These are phyloP conservation scores for Craterostigma plantagineum DNA, from an alignment of 257 asterid genomes.

Conservation along the genomic window DNA sequence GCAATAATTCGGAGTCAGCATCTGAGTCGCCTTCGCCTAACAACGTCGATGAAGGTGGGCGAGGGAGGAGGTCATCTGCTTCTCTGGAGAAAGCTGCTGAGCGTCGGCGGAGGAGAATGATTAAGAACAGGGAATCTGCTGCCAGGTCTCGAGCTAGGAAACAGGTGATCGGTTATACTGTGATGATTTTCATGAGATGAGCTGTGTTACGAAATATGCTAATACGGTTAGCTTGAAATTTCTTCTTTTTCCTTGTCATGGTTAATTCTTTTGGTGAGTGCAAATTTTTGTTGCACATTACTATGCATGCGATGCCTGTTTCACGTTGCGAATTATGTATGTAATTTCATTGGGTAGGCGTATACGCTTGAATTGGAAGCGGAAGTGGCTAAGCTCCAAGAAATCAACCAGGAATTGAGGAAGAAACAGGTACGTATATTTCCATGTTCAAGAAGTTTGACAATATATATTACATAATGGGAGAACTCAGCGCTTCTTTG, in stretches of 20 bases:
- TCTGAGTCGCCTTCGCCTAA: conserved; percentile 35
- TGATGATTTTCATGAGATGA: no score
- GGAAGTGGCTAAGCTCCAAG: conserved; percentile 69
- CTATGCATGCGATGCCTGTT: no score
- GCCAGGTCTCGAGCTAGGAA: conserved; percentile 66
- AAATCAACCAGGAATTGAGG: conserved; percentile 53
- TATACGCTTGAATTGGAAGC: conserved; percentile 86
- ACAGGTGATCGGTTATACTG: conserved; percentile 44
- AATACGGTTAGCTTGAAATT: no score
- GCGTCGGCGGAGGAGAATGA: conserved; percentile 47
- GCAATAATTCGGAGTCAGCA: conserved; percentile 20
- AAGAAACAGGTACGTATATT: conserved; percentile 46
- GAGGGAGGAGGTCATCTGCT: conserved; percentile 13
- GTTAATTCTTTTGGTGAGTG: no score
- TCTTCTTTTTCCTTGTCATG: no score
- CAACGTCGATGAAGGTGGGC: conserved; percentile 20
- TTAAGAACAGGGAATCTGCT: conserved; percentile 47
- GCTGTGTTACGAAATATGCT: no score
- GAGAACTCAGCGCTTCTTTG: conserved; percentile 7
- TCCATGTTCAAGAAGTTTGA: conserved; percentile 7
- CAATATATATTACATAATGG: conserved; percentile 1
- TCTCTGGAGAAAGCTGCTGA: conserved; percentile 44
- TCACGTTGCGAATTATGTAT: neutral
- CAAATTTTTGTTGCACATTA: no score
- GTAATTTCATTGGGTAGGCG: conserved; percentile 35